Percentiles rank a stretch among this genome's conserved stretches.
phyloP scores from a whole-genome alignment of 2,329 filamentous ascomycete species.

The Pseudogymnoascus sp. region DNA sequence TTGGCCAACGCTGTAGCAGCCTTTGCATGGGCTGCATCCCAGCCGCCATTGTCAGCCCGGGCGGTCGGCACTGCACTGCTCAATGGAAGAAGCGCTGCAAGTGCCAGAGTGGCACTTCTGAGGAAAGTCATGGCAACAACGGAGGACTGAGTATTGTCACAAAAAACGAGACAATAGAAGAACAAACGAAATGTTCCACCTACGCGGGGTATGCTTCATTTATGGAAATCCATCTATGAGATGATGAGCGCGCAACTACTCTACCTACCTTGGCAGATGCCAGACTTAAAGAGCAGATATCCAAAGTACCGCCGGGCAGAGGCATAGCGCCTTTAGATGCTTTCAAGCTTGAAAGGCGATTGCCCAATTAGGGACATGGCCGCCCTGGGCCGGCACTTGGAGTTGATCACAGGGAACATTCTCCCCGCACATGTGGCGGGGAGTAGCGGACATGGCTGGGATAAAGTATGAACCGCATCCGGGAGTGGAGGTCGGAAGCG shows the following conservation, averaged over 20 bases:
- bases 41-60: constrained; percentile 31
- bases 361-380: background rate
- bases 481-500: background rate
- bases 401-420: constrained; percentile 1
- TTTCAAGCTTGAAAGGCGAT: background rate
- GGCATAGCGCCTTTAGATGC: background rate
- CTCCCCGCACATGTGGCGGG: background rate
- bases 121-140: background rate
- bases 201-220: background rate
- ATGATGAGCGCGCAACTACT: constrained; percentile 1
- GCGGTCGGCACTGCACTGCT: background rate
- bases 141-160: background rate
- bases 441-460: background rate
- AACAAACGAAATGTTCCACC: background rate
- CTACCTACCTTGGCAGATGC: constrained; percentile 2
- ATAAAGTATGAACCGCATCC: background rate
- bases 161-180: background rate
- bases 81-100: constrained; percentile 6
- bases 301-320: background rate
- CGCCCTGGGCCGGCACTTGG: background rate
- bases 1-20: constrained; percentile 60
- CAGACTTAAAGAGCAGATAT: background rate
- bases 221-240: background rate
- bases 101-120: background rate
- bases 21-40: constrained; percentile 64